These are phyloP conservation scores for Gossypium thurberi DNA, from an alignment of 345 rosid species.

Conservation along the genomic window DNA sequence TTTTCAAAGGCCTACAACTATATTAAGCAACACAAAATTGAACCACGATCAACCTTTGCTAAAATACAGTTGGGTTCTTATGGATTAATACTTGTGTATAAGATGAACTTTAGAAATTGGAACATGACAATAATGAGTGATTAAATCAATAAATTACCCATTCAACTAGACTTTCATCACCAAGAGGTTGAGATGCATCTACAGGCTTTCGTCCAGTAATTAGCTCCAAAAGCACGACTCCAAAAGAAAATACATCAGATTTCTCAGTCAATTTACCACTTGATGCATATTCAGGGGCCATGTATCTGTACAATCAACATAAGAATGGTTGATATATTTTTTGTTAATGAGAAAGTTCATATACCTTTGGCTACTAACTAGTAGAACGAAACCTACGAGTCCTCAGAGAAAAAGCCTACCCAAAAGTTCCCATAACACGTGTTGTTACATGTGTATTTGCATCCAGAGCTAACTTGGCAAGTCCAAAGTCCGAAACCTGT, in stretches of 20 bases:
- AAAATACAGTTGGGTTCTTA: constrained; percentile 1
- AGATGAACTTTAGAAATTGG: background rate
- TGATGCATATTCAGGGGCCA: constrained; percentile 99
- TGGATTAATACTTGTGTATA: background rate
- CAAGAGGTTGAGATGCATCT: constrained; percentile 74
- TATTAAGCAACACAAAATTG: background rate
- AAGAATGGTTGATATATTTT: background rate
- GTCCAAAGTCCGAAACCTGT: constrained; percentile 98
- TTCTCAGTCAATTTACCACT: constrained; percentile 94
- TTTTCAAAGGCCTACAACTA: background rate
- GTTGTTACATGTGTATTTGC: constrained; percentile 83
- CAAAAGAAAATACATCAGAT: constrained; percentile 90
- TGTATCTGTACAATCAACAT: constrained; percentile 46
- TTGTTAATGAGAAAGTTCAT: background rate
- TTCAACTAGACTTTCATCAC: constrained; percentile 97
- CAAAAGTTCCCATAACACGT: constrained; percentile 97
- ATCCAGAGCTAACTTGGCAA: constrained; percentile 88
- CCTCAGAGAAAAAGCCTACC: constrained; percentile 37
- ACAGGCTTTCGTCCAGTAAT: constrained; percentile 97
- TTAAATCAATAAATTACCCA: constrained; percentile 49
- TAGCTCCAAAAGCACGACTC: constrained; percentile 91
- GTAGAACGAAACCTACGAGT: background rate
- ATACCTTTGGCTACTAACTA: constrained; percentile 9
- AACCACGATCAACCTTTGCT: background rate
- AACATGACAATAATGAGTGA: background rate